Evolutionary conservation across 2,329 filamentous ascomycete species (phyloP).

Genomic region (Curvularia eragrostidis): DNA sequence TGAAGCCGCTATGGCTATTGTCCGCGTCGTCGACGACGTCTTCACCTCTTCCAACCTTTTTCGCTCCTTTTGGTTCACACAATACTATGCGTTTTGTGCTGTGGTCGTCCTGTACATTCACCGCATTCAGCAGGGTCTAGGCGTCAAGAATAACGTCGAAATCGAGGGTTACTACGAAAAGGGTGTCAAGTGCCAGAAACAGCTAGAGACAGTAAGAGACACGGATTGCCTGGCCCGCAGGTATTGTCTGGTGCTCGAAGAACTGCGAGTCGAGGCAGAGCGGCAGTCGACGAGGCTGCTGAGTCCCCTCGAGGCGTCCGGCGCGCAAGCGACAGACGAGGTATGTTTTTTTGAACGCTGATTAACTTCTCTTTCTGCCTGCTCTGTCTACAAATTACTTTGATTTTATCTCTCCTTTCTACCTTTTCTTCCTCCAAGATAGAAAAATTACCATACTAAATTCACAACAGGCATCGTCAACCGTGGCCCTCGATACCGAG

Average conservation of each 20-base stretch:
- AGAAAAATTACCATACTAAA: background rate
- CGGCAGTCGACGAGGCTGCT: conserved; percentile 31
- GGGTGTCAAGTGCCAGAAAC: conserved; percentile 52
- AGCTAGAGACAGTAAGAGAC: conserved; percentile 40
- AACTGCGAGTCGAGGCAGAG: conserved; percentile 55
- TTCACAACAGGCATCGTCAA: background rate
- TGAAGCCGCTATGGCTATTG: conserved; percentile 55
- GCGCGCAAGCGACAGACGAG: background rate
- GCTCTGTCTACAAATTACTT: background rate
- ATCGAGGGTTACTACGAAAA: conserved; percentile 57
- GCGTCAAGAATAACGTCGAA: conserved; percentile 54
- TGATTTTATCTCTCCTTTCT: background rate
- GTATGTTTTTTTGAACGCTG: background rate
- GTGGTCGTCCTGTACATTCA: conserved; percentile 63
- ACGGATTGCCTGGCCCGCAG: conserved; percentile 49
- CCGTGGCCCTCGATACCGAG: background rate
- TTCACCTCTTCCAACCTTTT: conserved; percentile 52
- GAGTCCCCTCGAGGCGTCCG: background rate
- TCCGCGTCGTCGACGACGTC: conserved; percentile 55
- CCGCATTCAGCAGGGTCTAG: conserved; percentile 58
- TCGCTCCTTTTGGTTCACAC: conserved; percentile 61
- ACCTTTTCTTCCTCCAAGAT: background rate
- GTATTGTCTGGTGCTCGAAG: conserved; percentile 62
- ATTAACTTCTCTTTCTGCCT: background rate
- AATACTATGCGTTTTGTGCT: conserved; percentile 63